Evolutionary conservation across 331 rosid genomes (phyloP).

Genomic region (Quercus phellos): DNA sequence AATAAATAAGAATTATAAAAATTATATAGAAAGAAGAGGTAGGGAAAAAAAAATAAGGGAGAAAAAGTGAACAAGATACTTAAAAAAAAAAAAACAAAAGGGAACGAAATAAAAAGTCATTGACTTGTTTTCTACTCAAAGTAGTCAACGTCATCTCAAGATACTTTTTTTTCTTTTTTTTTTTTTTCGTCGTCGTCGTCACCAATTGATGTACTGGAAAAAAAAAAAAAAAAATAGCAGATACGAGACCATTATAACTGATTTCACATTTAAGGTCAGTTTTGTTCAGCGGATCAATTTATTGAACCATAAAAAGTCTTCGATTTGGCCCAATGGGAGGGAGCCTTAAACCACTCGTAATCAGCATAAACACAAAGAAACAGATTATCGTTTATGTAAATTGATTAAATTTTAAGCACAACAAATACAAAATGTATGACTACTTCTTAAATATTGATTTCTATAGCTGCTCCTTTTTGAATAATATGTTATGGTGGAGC

Average conservation of each 20-base stretch:
- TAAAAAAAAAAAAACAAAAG: too few relatives aligned
- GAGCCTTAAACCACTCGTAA: background rate
- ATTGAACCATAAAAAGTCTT: background rate
- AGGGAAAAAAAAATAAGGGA: too few relatives aligned
- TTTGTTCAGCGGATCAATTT: too few relatives aligned
- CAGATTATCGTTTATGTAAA: too few relatives aligned
- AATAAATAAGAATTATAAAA: too few relatives aligned
- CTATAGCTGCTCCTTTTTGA: too few relatives aligned
- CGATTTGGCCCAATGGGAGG: background rate
- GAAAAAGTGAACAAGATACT: too few relatives aligned
- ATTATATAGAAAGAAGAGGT: too few relatives aligned
- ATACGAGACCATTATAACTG: background rate
- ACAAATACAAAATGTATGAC: background rate
- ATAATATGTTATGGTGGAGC: background rate
- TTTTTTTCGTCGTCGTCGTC: background rate
- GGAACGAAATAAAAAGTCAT: too few relatives aligned
- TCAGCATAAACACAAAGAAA: too few relatives aligned
- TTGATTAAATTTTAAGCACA: background rate
- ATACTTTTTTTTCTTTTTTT: background rate
- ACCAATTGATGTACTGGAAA: background rate
- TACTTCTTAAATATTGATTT: background rate
- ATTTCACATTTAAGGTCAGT: background rate
- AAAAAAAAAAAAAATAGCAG: background rate
- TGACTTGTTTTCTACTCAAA: too few relatives aligned
- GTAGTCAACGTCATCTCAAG: too few relatives aligned